Percentiles rank a stretch among this genome's conserved stretches.
Conservation (phyloP, 495 filamentous ascomycete species). For the Podospora appendiculata region DNA sequence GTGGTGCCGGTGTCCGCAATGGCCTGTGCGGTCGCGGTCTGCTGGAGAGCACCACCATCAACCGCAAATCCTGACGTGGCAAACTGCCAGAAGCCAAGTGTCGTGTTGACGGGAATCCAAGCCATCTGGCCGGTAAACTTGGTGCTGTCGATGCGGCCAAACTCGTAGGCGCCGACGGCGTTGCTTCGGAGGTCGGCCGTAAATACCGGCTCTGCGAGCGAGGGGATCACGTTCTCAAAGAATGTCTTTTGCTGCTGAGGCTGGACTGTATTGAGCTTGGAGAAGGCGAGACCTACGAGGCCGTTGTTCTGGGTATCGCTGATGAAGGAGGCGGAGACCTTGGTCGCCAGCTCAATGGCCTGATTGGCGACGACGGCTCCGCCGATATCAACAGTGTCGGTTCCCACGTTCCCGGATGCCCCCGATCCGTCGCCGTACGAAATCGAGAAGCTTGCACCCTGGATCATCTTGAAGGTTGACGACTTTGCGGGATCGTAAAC, state of each 20-base stretch:
- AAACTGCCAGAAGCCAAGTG: constrained; percentile 72
- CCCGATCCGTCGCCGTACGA: constrained; percentile 67
- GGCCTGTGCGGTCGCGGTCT: constrained; percentile 38
- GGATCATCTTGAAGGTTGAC: constrained; percentile 37
- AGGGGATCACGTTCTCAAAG: constrained; percentile 64
- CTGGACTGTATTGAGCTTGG: constrained; percentile 62
- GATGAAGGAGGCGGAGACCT: constrained; percentile 56
- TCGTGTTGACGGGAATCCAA: constrained; percentile 56
- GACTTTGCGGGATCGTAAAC: constrained; percentile 58
- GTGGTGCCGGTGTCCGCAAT: constrained; percentile 72
- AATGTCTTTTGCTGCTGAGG: constrained; percentile 67
- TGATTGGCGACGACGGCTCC: constrained; percentile 60
- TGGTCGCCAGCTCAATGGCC: constrained; percentile 61
- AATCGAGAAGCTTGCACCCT: constrained; percentile 52
- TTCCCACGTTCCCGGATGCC: constrained; percentile 59
- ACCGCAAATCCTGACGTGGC: constrained; percentile 50
- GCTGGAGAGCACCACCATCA: constrained; percentile 15
- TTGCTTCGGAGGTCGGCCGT: constrained; percentile 60
- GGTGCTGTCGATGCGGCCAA: constrained; percentile 59
- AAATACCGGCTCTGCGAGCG: constrained; percentile 62
- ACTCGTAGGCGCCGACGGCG: constrained; percentile 63
- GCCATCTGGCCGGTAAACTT: constrained; percentile 58
- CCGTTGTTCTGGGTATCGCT: constrained; percentile 56
- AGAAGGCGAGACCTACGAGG: constrained; percentile 73
- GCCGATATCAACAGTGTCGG: constrained; percentile 66